These are phyloP conservation scores for Talaromyces sp. DNA, from an alignment of 2,329 filamentous ascomycete genomes.

Conservation along the genomic window DNA sequence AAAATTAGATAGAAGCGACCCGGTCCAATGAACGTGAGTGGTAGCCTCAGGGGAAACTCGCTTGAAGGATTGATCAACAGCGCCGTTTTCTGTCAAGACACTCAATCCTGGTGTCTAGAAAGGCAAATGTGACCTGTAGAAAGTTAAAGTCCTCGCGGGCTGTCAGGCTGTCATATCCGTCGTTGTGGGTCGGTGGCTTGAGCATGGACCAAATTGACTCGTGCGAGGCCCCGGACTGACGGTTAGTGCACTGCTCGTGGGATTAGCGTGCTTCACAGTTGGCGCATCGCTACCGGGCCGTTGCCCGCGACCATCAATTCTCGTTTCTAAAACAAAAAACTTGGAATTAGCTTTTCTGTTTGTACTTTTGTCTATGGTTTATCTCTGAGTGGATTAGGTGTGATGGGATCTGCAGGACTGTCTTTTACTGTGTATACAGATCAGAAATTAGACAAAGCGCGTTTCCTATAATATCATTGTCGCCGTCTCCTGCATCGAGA, in stretches of 20 bases:
- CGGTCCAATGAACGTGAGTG: background rate
- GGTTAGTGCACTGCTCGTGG: background rate
- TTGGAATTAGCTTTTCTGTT: background rate
- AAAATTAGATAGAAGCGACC: background rate
- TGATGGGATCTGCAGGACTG: background rate
- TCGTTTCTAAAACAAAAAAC: background rate
- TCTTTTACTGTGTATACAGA: background rate
- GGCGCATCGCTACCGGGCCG: background rate
- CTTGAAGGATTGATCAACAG: background rate
- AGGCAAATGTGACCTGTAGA: background rate
- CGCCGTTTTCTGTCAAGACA: constrained; percentile 1
- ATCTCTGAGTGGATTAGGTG: too few relatives aligned
- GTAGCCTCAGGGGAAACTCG: background rate
- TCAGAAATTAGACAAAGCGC: background rate
- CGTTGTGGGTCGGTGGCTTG: constrained; percentile 3
- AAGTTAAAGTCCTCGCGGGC: background rate
- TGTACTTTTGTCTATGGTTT: background rate
- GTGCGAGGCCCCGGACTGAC: background rate
- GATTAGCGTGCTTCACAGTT: background rate
- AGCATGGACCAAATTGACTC: background rate
- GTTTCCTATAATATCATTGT: too few relatives aligned
- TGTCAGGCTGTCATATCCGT: background rate
- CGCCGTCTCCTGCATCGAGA: too few relatives aligned
- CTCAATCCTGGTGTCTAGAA: background rate
- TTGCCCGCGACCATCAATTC: background rate